These are phyloP conservation scores for Fusarium xyrophilum DNA, from an alignment of 2,329 filamentous ascomycete genomes.

Conservation along the genomic window DNA sequence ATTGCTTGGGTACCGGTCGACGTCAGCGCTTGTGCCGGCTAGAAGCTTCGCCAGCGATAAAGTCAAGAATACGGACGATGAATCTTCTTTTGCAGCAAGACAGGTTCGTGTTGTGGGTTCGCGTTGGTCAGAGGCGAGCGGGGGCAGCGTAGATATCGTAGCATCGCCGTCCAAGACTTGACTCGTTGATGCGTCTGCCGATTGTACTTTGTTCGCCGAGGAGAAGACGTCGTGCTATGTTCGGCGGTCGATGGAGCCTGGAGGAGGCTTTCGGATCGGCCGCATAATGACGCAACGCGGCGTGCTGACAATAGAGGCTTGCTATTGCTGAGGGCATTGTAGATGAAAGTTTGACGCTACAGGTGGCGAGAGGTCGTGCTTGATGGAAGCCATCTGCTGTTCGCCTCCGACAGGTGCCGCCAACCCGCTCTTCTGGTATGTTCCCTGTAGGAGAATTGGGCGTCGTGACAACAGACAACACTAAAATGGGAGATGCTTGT, in stretches of 20 bases:
- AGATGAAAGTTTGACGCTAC: not conserved
- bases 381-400: not conserved
- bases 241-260: not conserved
- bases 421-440: not conserved
- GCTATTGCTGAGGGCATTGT: too few species aligned
- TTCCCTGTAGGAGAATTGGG: not conserved
- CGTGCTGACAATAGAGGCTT: not conserved
- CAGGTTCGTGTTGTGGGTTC: fast-evolving
- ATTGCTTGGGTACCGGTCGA: not conserved
- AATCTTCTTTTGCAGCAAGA: fast-evolving
- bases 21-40: fast-evolving
- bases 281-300: not conserved
- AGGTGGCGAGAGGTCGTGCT: not conserved
- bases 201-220: not conserved
- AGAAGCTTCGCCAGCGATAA: too few species aligned
- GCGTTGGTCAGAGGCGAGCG: not conserved
- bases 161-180: not conserved
- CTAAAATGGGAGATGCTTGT: fast-evolving
- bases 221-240: not conserved
- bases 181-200: fast-evolving
- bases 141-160: not conserved
- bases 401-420: not conserved
- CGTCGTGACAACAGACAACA: too few species aligned
- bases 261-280: not conserved
- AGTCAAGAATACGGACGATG: fast-evolving